A percentile compares a stretch with the other conserved stretches of the same genome.
These are phyloP conservation scores for Amanita subjunquillea DNA, from an alignment of 768 basidiomycete genomes.

Conservation along the genomic window DNA sequence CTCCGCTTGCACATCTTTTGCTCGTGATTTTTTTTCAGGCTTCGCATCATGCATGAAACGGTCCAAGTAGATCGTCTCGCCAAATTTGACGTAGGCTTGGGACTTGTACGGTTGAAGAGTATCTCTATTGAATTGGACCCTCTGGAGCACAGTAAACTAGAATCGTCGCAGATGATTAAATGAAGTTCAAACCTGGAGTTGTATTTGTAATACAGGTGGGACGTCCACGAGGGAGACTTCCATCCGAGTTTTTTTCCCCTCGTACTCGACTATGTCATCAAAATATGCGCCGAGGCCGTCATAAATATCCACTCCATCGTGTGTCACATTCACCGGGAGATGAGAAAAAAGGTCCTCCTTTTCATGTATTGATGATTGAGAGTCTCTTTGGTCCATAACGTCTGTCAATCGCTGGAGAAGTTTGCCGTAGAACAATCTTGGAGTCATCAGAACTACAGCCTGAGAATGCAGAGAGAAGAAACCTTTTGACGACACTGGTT, in stretches of 20 bases:
- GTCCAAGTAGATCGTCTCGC: conserved; percentile 81
- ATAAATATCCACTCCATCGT: conserved; percentile 86
- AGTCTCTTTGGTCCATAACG: conserved; percentile 21
- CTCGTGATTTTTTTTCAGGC: conserved; percentile 56
- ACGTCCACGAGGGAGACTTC: conserved; percentile 78
- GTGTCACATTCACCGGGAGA: conserved; percentile 85
- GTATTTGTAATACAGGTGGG: conserved; percentile 88
- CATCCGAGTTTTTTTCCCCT: conserved; percentile 81
- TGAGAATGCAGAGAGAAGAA: not conserved
- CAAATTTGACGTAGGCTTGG: conserved; percentile 90
- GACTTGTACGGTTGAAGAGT: conserved; percentile 91
- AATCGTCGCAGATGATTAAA: not conserved
- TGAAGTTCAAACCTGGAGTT: conserved; percentile 65
- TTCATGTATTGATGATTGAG: conserved; percentile 57
- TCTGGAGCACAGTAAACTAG: conserved; percentile 29
- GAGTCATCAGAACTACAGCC: not conserved
- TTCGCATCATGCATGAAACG: conserved; percentile 79
- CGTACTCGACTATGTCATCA: conserved; percentile 79
- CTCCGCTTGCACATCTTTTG: conserved; percentile 60
- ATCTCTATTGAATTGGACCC: conserved; percentile 91
- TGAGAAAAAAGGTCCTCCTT: conserved; percentile 93
- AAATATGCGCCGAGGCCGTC: conserved; percentile 91
- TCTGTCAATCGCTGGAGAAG: conserved; percentile 46
- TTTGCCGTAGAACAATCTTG: conserved; percentile 78
- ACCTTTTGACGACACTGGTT: conserved; percentile 81